phyloP scores from a whole-genome alignment of 2,329 filamentous ascomycete genomes.

The Dactylellina haptotyla region DNA sequence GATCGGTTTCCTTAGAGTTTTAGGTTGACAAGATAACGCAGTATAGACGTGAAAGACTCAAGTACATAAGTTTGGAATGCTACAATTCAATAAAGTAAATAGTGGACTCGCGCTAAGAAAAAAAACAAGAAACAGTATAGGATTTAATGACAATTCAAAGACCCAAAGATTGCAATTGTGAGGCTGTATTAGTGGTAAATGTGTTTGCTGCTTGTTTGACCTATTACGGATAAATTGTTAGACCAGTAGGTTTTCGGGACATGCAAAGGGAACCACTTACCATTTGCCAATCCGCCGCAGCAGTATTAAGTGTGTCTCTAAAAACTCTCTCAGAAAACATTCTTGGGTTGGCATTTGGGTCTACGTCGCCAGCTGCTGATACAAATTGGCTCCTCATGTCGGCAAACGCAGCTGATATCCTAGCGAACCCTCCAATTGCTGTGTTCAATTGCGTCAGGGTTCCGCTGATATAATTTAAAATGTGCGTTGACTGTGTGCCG shows the following conservation, averaged over 20 bases:
- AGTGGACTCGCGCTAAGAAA: too few relatives aligned
- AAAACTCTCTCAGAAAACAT: conserved; percentile 23
- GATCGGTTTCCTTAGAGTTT: too few relatives aligned
- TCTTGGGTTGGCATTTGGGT: conserved; percentile 15
- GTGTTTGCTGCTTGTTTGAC: conserved; percentile 11
- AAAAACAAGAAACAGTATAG: background rate
- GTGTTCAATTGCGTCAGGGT: conserved; percentile 4
- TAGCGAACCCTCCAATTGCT: conserved; percentile 20
- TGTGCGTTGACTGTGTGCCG: conserved; percentile 14
- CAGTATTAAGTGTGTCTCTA: conserved; percentile 12
- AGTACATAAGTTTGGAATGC: too few relatives aligned
- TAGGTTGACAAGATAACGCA: too few relatives aligned
- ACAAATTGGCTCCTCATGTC: conserved; percentile 31
- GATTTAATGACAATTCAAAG: background rate
- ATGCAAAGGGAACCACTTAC: conserved; percentile 1
- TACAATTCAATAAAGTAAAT: too few relatives aligned
- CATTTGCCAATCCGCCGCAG: conserved; percentile 11
- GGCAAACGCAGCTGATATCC: conserved; percentile 11
- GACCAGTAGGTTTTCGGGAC: too few relatives aligned
- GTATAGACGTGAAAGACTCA: too few relatives aligned
- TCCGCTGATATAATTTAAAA: conserved; percentile 3
- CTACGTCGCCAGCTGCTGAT: conserved; percentile 13
- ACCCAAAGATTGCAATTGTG: conserved; percentile 16
- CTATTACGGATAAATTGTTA: background rate
- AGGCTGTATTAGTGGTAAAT: conserved; percentile 9